Conservation (phyloP, 2,329 filamentous ascomycete genomes). For the Xylariales sp. region DNA sequence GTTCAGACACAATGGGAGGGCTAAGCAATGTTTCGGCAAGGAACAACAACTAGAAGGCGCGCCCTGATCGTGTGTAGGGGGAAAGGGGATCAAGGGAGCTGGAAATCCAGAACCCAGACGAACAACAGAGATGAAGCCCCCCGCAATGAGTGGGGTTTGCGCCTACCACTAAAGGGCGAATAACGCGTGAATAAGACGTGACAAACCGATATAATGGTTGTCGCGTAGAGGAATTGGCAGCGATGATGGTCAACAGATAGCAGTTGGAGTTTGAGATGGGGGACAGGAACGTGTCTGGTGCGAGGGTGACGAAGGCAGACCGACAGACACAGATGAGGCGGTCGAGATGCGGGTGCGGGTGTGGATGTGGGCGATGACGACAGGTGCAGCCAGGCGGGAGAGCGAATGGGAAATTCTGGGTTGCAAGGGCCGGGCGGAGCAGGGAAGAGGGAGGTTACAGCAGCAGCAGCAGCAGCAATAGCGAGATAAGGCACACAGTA, state of each 20-base stretch:
- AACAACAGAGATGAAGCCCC: slow-evolving; percentile 45
- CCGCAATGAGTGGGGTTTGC: slow-evolving; percentile 53
- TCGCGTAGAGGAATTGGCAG: slow-evolving; percentile 47
- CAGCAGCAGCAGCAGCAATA: not conserved
- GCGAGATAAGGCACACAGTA: slow-evolving; percentile 7
- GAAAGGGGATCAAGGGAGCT: slow-evolving; percentile 23
- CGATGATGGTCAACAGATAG: slow-evolving; percentile 37
- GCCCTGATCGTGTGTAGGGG: slow-evolving; percentile 7
- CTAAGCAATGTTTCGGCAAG: slow-evolving; percentile 9
- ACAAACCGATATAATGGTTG: slow-evolving; percentile 34
- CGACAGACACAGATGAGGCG: slow-evolving; percentile 35
- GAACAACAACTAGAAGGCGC: slow-evolving; percentile 19
- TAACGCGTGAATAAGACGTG: slow-evolving; percentile 44
- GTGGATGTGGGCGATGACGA: slow-evolving; percentile 50
- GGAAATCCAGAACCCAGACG: slow-evolving; percentile 36
- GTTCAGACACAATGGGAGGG: slow-evolving; percentile 1
- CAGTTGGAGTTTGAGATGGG: slow-evolving; percentile 40
- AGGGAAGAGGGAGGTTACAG: slow-evolving; percentile 36
- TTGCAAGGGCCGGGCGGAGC: slow-evolving; percentile 45
- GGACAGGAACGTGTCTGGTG: slow-evolving; percentile 31
- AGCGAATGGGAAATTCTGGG: slow-evolving; percentile 44
- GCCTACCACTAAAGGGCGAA: slow-evolving; percentile 47
- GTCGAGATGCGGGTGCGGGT: slow-evolving; percentile 46
- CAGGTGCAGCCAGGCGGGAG: slow-evolving; percentile 45
- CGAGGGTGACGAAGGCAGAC: slow-evolving; percentile 28